A percentile compares a stretch with the other conserved stretches of the same genome.
Evolutionary conservation across 2,329 filamentous ascomycete genomes (phyloP).

Genomic region (Fusarium udum): DNA sequence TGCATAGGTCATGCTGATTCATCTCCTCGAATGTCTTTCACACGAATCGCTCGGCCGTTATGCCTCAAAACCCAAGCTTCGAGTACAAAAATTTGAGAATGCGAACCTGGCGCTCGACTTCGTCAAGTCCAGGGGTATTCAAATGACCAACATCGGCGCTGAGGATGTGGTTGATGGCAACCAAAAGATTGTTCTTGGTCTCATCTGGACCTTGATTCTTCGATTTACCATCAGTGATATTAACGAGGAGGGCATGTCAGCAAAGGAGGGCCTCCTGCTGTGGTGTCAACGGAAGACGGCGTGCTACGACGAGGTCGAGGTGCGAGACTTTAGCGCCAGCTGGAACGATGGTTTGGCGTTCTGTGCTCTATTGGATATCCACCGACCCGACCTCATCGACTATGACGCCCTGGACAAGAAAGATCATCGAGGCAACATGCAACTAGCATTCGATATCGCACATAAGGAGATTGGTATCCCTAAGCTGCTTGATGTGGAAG

Average conservation of each 20-base stretch:
- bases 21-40: slow-evolving; percentile 95
- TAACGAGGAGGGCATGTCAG: slow-evolving; percentile 96
- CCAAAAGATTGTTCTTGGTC: slow-evolving; percentile 92
- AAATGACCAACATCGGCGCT: slow-evolving; percentile 98
- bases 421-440: slow-evolving; percentile 97
- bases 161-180: slow-evolving; percentile 99
- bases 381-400: slow-evolving; percentile 95
- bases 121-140: slow-evolving; percentile 88
- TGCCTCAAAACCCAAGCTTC: slow-evolving; percentile 93
- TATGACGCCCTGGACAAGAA: slow-evolving; percentile 94
- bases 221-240: slow-evolving; percentile 99
- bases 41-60: slow-evolving; percentile 95
- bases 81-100: slow-evolving; percentile 97
- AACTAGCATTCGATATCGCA: slow-evolving; percentile 95
- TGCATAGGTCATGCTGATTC: slow-evolving; percentile 86
- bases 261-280: slow-evolving; percentile 91
- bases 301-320: slow-evolving; percentile 96
- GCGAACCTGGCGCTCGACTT: slow-evolving; percentile 95
- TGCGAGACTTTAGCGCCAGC: slow-evolving; percentile 91
- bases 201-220: slow-evolving; percentile 98
- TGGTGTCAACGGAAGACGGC: slow-evolving; percentile 99
- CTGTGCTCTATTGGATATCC: slow-evolving; percentile 95
- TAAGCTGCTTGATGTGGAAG: slow-evolving; percentile 93
- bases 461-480: slow-evolving; percentile 97
- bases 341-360: slow-evolving; percentile 99